phyloP scores from a whole-genome alignment of 208 protist species.

The Leishmania major region DNA sequence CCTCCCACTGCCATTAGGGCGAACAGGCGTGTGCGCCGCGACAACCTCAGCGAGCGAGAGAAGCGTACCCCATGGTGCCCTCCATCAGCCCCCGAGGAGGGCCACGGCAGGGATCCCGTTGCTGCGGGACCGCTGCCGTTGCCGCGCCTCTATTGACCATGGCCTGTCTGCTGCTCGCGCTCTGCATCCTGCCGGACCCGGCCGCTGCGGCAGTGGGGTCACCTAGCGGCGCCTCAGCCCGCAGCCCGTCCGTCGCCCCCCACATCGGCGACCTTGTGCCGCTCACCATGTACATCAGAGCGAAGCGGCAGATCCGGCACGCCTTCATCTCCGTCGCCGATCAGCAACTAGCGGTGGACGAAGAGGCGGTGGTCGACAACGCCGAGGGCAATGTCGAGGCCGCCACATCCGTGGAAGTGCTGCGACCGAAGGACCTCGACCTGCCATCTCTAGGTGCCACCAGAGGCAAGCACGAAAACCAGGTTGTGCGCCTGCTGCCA shows the following conservation, averaged over 20 bases:
- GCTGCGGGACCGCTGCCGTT: background rate
- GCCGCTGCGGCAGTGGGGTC: background rate
- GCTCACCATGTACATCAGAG: constrained; percentile 64
- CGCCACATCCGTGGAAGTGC: constrained; percentile 12
- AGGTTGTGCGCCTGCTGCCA: constrained; percentile 48
- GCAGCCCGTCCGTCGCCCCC: background rate
- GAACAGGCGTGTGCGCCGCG: background rate
- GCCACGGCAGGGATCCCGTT: background rate
- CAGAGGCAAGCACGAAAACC: constrained; percentile 34
- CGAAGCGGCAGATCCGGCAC: constrained; percentile 29
- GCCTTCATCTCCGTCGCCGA: constrained; percentile 20
- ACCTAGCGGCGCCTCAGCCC: background rate
- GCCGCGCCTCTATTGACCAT: background rate
- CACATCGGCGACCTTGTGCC: constrained; percentile 60
- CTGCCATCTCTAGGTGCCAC: constrained; percentile 11
- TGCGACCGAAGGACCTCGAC: constrained; percentile 14
- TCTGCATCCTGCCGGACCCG: background rate
- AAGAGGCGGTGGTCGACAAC: constrained; percentile 15
- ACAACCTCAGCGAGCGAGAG: background rate
- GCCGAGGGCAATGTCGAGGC: constrained; percentile 19
- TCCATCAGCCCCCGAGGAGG: background rate
- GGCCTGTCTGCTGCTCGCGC: background rate
- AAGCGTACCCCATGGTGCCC: background rate
- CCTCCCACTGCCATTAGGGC: background rate
- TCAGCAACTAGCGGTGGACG: constrained; percentile 8